phyloP scores from a whole-genome alignment of 164 flowering plant species.

The Hamamelis virginiana region DNA sequence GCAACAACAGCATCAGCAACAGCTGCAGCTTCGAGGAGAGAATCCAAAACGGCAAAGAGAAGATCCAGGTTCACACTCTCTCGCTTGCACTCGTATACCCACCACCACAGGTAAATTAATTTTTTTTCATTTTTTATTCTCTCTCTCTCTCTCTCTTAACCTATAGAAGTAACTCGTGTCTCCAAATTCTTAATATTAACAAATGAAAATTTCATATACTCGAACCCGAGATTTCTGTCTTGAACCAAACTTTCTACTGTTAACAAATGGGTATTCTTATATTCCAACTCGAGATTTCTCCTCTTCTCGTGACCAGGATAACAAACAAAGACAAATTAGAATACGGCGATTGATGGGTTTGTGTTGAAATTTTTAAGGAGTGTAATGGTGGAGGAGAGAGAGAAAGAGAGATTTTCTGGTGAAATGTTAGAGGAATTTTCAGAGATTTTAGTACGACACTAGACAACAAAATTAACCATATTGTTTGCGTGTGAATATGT shows the following conservation, averaged over 20 bases:
- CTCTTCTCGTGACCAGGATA: no score
- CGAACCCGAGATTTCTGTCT: no score
- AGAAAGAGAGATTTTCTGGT: background rate
- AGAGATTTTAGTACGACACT: no score
- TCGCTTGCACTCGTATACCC: no score
- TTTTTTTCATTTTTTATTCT: background rate
- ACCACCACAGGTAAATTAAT: constrained; percentile 36
- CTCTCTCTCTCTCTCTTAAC: background rate
- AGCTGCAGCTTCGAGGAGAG: constrained; percentile 26
- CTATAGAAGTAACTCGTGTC: no score
- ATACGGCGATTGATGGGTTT: background rate
- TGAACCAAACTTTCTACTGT: no score
- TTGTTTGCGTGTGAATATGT: constrained; percentile 27
- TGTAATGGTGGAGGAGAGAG: background rate
- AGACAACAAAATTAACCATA: constrained; percentile 2
- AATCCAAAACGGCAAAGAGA: constrained; percentile 45
- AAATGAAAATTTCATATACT: no score
- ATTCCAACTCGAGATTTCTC: no score
- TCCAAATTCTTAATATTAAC: no score
- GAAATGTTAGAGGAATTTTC: no score
- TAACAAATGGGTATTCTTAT: no score
- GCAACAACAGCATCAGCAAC: constrained; percentile 26
- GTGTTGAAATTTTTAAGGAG: background rate
- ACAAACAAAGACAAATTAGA: constrained; percentile 8
- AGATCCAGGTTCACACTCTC: constrained; percentile 17